These are phyloP conservation scores for Fusarium mangiferae DNA, from an alignment of 2,329 filamentous ascomycete species.

Conservation along the genomic window DNA sequence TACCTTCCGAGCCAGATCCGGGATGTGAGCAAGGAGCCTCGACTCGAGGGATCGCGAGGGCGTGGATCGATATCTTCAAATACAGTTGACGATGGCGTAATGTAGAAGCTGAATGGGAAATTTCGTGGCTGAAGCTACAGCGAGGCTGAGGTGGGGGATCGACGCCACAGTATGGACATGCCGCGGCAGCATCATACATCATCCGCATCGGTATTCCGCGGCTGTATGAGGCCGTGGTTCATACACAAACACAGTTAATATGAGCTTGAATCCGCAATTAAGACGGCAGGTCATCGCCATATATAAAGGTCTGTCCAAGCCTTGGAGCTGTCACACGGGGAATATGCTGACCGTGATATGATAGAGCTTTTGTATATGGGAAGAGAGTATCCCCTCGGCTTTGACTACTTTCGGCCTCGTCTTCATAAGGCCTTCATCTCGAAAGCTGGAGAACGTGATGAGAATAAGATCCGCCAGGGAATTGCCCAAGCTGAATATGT, in stretches of 20 bases:
- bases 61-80: not conserved
- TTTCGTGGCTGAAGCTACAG: constrained; percentile 34
- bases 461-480: constrained; percentile 78
- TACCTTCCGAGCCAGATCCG: too few relatives aligned
- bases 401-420: constrained; percentile 79
- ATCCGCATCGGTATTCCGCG: not conserved
- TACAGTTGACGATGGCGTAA: not conserved
- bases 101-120: not conserved
- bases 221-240: not conserved
- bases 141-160: constrained; percentile 25
- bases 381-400: constrained; percentile 87
- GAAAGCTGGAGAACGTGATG: constrained; percentile 75
- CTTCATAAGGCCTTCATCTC: constrained; percentile 87
- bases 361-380: constrained; percentile 86
- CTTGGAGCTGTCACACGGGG: not conserved
- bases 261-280: constrained; percentile 64
- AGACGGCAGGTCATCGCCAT: constrained; percentile 83
- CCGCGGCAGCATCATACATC: constrained; percentile 23
- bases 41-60: not conserved
- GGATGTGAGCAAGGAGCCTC: not conserved
- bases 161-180: constrained; percentile 26
- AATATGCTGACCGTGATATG: not conserved
- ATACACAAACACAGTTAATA: constrained; percentile 9
- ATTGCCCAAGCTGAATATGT: constrained; percentile 87
- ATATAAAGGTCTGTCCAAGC: constrained; percentile 77